Base-by-base conservation (phyloP, 768 basidiomycete species). In the Clitopilus passeckerianus region DNA sequence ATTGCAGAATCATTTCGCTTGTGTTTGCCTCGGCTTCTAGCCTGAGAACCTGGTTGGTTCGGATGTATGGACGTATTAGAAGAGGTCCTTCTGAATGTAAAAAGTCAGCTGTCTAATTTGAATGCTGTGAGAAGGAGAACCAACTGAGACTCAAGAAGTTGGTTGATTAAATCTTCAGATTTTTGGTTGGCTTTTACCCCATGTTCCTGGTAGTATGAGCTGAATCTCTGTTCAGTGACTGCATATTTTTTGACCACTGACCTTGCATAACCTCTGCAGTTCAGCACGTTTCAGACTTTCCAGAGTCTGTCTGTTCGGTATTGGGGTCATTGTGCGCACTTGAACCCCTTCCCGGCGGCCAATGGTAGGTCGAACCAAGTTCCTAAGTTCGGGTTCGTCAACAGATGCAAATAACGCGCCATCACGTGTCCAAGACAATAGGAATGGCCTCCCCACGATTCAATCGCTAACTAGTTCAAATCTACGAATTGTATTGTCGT, bases 181-280 rank as follows among this genome's bases (percentile, higher is more conserved):
- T 90, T 92, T 67, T 91, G 80, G 72, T 92, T 92, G 50, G 91
- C 91, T 72, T 83, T 89, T 61, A 93, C 83, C 59, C 90, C 89
- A 67, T 87, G 85, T 65, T 91, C 88, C 90, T 93, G 57, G 24
- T 57, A 12, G 37, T 43, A 43, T 54, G 54, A 66, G 53, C 64
- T 67, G 57, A 66, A 30, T 30, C 27, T 30, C 27, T 30, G 61
- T 58, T 57, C 34, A 58, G 4, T 30, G 5, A 87, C 89, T n/a
- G n/a, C 22, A 50, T 30, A 23, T 50, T 20, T 20, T n/a, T 50
- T n/a, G 5, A 18, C 3, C 5, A 5, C 46, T 50, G 4, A 50
- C 46, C 75, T 91, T 91, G 80, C 91, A 91, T 71, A 92, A 79
- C 57, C 74, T 77, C 75, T 89, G 83, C 50, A 74, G 70, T 59